phyloP scores from a whole-genome alignment of 768 basidiomycete species.

The Boletus speciosus region DNA sequence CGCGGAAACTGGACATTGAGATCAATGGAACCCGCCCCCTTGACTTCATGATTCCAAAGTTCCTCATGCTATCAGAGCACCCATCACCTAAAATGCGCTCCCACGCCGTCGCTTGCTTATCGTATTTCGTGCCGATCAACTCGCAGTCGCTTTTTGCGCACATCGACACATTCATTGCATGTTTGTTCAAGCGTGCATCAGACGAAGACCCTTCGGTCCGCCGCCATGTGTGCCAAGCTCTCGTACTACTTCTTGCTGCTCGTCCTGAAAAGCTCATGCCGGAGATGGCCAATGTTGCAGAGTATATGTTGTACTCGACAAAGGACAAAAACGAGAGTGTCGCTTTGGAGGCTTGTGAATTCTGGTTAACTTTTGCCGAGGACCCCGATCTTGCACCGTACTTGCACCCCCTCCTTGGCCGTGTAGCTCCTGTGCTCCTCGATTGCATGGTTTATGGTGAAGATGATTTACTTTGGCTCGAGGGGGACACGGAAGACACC shows the following conservation, averaged over 20 bases:
- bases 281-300: conserved; percentile 91
- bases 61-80: conserved; percentile 85
- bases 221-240: conserved; percentile 91
- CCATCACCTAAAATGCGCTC: conserved; percentile 85
- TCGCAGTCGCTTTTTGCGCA: conserved; percentile 86
- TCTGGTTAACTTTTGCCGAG: conserved; percentile 99
- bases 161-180: conserved; percentile 90
- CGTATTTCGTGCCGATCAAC: conserved; percentile 86
- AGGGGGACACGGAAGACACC: conserved; percentile 87
- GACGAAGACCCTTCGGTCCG: conserved; percentile 94
- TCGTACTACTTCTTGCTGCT: conserved; percentile 88
- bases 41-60: conserved; percentile 96
- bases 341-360: conserved; percentile 97
- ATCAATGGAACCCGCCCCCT: conserved; percentile 91
- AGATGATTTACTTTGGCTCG: conserved; percentile 92
- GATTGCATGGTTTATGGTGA: conserved; percentile 98
- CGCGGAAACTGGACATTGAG: conserved; percentile 90
- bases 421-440: conserved; percentile 91
- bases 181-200: conserved; percentile 90
- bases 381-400: conserved; percentile 83
- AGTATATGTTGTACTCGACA: conserved; percentile 98
- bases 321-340: conserved; percentile 97
- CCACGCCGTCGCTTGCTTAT: conserved; percentile 90
- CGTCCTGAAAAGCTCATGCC: conserved; percentile 96
- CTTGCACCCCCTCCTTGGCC: conserved; percentile 81